These are phyloP conservation scores for Syzygium aromaticum DNA, from an alignment of 345 rosid species.

Conservation along the genomic window DNA sequence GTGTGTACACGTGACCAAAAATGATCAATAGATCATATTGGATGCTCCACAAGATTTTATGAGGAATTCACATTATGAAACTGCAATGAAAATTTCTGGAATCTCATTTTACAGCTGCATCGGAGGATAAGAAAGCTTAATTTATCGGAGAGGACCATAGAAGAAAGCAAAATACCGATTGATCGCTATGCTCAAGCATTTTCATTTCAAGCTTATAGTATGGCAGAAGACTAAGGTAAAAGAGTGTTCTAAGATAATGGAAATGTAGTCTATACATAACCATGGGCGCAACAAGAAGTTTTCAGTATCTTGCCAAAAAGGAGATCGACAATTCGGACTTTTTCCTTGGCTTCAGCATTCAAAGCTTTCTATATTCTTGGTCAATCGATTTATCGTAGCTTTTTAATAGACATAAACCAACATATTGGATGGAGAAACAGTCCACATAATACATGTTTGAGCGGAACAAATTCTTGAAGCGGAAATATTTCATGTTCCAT, in stretches of 20 bases:
- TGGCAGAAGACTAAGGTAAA: not conserved
- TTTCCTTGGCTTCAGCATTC: not conserved
- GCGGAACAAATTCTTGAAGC: not conserved
- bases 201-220: not conserved
- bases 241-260: not conserved
- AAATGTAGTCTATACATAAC: not conserved
- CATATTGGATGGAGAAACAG: not conserved
- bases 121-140: not conserved
- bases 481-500: not conserved
- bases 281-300: not conserved
- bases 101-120: not conserved
- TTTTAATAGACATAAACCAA: not conserved
- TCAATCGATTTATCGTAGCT: not conserved
- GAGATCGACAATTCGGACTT: not conserved
- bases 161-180: not conserved
- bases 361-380: not conserved
- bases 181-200: not conserved
- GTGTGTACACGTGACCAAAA: too few relatives aligned
- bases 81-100: not conserved
- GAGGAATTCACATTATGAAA: not conserved
- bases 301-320: not conserved
- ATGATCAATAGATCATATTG: not conserved
- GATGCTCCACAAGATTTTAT: not conserved
- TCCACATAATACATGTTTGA: not conserved
- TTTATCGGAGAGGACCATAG: not conserved